Percentiles rank a stretch among this genome's conserved stretches.
phyloP scores from a whole-genome alignment of 2,329 filamentous ascomycete species.

The Ambrosiella beaveri region DNA sequence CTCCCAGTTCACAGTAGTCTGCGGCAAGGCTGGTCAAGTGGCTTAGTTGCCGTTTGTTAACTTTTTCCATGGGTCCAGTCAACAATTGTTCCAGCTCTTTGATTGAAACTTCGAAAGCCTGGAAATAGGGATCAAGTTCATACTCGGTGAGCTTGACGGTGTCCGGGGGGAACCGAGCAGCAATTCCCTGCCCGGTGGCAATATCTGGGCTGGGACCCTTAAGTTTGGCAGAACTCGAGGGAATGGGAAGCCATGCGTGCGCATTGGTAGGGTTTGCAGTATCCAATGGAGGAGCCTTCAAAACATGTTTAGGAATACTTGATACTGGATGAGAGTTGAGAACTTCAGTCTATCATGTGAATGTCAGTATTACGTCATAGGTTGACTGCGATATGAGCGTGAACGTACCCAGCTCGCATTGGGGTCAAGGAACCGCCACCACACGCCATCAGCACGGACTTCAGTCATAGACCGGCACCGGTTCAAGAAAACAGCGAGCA shows the following conservation, averaged over 20 bases:
- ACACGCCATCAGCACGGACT: conserved; percentile 81
- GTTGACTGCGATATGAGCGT: conserved; percentile 13
- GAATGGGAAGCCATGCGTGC: conserved; percentile 75
- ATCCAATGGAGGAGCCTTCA: conserved; percentile 90
- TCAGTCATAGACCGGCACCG: conserved; percentile 85
- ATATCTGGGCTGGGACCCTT: conserved; percentile 20
- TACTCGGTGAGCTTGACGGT: conserved; percentile 63
- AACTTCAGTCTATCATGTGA: conserved; percentile 61
- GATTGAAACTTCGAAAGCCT: conserved; percentile 79
- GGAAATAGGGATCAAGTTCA: conserved; percentile 90
- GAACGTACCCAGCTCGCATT: conserved; percentile 85
- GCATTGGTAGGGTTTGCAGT: conserved; percentile 80
- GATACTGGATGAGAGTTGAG: conserved; percentile 77
- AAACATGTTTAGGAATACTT: conserved; percentile 80
- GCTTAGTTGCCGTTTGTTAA: conserved; percentile 74
- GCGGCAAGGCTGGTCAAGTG: conserved; percentile 71
- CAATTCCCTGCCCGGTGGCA: conserved; percentile 19
- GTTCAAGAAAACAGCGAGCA: conserved; percentile 91
- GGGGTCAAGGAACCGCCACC: conserved; percentile 94
- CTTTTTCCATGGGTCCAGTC: conserved; percentile 88
- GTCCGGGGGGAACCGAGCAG: conserved; percentile 59
- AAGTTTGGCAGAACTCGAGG: conserved; percentile 70
- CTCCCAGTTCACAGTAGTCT: conserved; percentile 82
- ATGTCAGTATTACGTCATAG: conserved; percentile 14
- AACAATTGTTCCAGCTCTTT: conserved; percentile 79